phyloP scores from a whole-genome alignment of 768 basidiomycete genomes.

The Tricholomella constricta region DNA sequence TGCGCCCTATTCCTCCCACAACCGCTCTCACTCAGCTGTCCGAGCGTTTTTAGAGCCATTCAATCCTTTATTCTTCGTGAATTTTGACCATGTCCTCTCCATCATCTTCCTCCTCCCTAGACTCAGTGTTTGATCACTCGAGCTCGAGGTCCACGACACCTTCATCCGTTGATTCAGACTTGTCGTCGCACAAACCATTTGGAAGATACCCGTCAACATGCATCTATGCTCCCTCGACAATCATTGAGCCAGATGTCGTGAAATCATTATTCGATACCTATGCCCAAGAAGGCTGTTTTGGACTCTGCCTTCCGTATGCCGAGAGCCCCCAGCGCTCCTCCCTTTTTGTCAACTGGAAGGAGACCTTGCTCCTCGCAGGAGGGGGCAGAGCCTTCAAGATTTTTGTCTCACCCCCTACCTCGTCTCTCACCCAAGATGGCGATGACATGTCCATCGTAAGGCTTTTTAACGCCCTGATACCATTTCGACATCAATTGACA shows the following conservation, averaged over 20 bases:
- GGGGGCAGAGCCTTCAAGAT: slow-evolving; percentile 1
- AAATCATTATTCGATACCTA: slow-evolving; percentile 34
- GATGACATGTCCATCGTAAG: slow-evolving; percentile 10
- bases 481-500: not conserved
- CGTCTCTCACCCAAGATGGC: not conserved
- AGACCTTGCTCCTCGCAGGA: not conserved
- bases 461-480: not conserved
- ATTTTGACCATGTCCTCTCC: slow-evolving; percentile 21
- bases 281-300: slow-evolving; percentile 29
- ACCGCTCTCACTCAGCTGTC: not conserved
- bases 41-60: not conserved
- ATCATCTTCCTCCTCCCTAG: slow-evolving; percentile 34
- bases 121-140: slow-evolving; percentile 33
- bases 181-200: slow-evolving; percentile 8
- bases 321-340: not conserved
- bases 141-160: slow-evolving; percentile 39
- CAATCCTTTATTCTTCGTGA: not conserved
- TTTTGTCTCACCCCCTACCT: not conserved
- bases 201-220: slow-evolving; percentile 24
- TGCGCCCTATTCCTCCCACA: slow-evolving; percentile 10
- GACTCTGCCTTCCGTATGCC: slow-evolving; percentile 14
- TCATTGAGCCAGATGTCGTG: slow-evolving; percentile 24
- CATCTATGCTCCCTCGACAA: slow-evolving; percentile 24
- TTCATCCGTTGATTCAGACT: slow-evolving; percentile 18
- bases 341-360: slow-evolving; percentile 4